Conservation (phyloP, 805 yeast genomes). For the Saccharomycopsis microspora region DNA sequence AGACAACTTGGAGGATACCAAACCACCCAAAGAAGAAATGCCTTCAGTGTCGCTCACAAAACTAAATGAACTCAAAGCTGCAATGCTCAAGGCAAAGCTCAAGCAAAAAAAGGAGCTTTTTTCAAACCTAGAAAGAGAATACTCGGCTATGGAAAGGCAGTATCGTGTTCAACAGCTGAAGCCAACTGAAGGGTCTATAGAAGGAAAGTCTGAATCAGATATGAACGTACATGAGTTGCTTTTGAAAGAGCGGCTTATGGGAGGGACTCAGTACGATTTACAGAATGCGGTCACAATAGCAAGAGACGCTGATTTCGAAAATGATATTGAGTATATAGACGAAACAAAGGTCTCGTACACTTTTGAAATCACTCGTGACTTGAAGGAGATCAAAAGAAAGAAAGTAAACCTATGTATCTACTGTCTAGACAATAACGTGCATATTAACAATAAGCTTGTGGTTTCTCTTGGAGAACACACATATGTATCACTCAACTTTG, state of each 20-base stretch:
- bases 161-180: constrained; percentile 1
- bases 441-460: constrained; percentile 21
- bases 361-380: constrained; percentile 18
- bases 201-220: constrained; percentile 27
- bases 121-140: background rate
- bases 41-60: background rate
- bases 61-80: constrained; percentile 2
- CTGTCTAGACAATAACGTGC: constrained; percentile 27
- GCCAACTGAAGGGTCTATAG: constrained; percentile 19
- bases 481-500: constrained; percentile 19
- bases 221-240: constrained; percentile 21
- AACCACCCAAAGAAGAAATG: background rate
- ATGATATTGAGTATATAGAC: constrained; percentile 33
- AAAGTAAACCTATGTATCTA: constrained; percentile 20
- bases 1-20: background rate
- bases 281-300: constrained; percentile 26
- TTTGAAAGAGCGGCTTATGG: constrained; percentile 32
- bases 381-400: background rate
- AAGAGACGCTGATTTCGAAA: constrained; percentile 24
- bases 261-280: constrained; percentile 11
- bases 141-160: background rate
- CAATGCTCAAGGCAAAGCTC: background rate
- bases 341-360: constrained; percentile 26
- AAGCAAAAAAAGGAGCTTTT: background rate
- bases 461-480: constrained; percentile 31